Conservation (phyloP, 1,139 yeast species). For the Diutina sp. region DNA sequence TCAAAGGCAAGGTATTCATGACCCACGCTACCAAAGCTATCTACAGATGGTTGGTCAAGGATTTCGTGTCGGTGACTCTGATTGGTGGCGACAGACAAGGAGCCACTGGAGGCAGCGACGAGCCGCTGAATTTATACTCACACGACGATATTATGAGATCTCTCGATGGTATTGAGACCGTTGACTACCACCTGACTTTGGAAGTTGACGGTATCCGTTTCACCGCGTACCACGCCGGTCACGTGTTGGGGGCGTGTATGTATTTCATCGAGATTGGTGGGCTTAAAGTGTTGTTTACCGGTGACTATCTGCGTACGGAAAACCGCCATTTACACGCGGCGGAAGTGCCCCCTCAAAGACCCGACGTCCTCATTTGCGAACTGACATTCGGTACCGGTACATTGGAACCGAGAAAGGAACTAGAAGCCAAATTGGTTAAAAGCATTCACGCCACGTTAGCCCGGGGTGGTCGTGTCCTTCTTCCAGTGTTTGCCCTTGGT, state of each 20-base stretch:
- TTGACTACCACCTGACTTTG: conserved; percentile 90
- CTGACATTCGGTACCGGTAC: conserved; percentile 98
- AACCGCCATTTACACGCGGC: conserved; percentile 93
- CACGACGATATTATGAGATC: conserved; percentile 85
- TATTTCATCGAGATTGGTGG: conserved; percentile 93
- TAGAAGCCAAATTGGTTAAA: conserved; percentile 70
- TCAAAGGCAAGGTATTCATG: conserved; percentile 94
- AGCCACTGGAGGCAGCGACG: conserved; percentile 11
- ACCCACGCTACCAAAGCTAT: conserved; percentile 98
- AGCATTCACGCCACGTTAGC: conserved; percentile 72
- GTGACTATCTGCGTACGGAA: conserved; percentile 92
- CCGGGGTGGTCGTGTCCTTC: conserved; percentile 83
- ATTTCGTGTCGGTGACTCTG: conserved; percentile 84
- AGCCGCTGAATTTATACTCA: conserved; percentile 50
- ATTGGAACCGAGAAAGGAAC: conserved; percentile 79
- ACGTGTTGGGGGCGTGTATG: conserved; percentile 98
- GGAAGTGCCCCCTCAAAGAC: conserved; percentile 81
- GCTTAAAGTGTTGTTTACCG: conserved; percentile 77
- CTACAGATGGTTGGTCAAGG: conserved; percentile 87
- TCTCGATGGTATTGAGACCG: conserved; percentile 82
- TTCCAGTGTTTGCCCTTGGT: conserved; percentile 95
- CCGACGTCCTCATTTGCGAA: conserved; percentile 86
- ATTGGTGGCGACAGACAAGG: conserved; percentile 20
- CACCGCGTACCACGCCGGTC: conserved; percentile 98
- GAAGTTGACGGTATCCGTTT: conserved; percentile 90